phyloP scores from a whole-genome alignment of 805 yeast species.

The Lipomyces spencermartinsiae region DNA sequence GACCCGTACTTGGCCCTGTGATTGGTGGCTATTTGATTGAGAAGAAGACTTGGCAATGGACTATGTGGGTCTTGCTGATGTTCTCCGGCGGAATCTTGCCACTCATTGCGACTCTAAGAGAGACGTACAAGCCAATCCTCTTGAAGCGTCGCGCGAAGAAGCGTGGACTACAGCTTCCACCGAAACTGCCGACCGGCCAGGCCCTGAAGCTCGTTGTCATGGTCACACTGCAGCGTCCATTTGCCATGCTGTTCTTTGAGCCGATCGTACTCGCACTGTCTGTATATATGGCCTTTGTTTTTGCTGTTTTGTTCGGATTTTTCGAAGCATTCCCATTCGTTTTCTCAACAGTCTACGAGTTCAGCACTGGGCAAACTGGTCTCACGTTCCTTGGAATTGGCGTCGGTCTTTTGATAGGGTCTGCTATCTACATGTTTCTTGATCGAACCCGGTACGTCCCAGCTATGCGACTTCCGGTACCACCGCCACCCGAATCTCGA shows the following conservation, averaged over 20 bases:
- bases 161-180: slow-evolving; percentile 54
- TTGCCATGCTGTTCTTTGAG: slow-evolving; percentile 71
- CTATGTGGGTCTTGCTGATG: slow-evolving; percentile 73
- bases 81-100: slow-evolving; percentile 62
- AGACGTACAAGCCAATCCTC: slow-evolving; percentile 73
- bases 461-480: slow-evolving; percentile 10
- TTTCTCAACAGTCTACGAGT: slow-evolving; percentile 54
- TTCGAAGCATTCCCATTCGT: slow-evolving; percentile 64
- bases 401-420: slow-evolving; percentile 56
- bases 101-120: slow-evolving; percentile 59
- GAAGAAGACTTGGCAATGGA: slow-evolving; percentile 64
- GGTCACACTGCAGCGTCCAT: slow-evolving; percentile 64
- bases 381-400: slow-evolving; percentile 66
- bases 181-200: slow-evolving; percentile 40
- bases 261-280: slow-evolving; percentile 71
- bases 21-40: slow-evolving; percentile 62
- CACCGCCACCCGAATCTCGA: slow-evolving; percentile 53
- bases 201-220: slow-evolving; percentile 56
- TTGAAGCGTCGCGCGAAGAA: slow-evolving; percentile 64
- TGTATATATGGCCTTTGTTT: slow-evolving; percentile 58
- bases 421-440: slow-evolving; percentile 22
- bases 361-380: slow-evolving; percentile 58
- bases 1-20: slow-evolving; percentile 58
- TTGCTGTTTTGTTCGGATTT: slow-evolving; percentile 62
- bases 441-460: slow-evolving; percentile 31